Evolutionary conservation across 1,284 basidiomycete species (phyloP).

Genomic region (Ganoderma meredithae): DNA sequence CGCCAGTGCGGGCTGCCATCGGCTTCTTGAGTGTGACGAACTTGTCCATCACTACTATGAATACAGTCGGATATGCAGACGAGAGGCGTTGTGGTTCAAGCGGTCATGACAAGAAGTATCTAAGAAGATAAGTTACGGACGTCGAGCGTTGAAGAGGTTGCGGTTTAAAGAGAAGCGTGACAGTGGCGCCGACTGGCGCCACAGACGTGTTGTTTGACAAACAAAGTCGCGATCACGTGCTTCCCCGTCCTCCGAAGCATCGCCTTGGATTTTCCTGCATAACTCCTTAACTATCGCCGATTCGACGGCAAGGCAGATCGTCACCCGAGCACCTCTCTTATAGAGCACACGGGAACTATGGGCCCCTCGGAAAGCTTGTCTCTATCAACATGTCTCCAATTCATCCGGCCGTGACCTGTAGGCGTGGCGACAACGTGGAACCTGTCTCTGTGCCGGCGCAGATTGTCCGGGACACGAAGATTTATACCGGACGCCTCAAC

Average conservation of each 20-base stretch:
- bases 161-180: slow-evolving; percentile 14
- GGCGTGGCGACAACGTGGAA: slow-evolving; percentile 29
- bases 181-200: slow-evolving; percentile 17
- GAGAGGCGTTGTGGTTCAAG: slow-evolving; percentile 2
- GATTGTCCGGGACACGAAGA: slow-evolving; percentile 24
- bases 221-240: slow-evolving; percentile 32
- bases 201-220: slow-evolving; percentile 40
- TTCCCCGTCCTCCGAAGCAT: slow-evolving; percentile 36
- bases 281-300: slow-evolving; percentile 13
- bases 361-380: slow-evolving; percentile 22
- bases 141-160: slow-evolving; percentile 3
- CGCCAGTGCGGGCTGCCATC: slow-evolving; percentile 24
- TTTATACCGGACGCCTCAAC: slow-evolving; percentile 21
- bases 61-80: slow-evolving; percentile 13
- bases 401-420: slow-evolving; percentile 22
- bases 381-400: slow-evolving; percentile 20
- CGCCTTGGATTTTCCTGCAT: slow-evolving; percentile 40
- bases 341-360: slow-evolving; percentile 8
- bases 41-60: slow-evolving; percentile 46
- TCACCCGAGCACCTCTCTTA: slow-evolving; percentile 25
- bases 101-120: slow-evolving; percentile 12
- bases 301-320: slow-evolving; percentile 3
- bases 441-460: slow-evolving; percentile 16
- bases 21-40: slow-evolving; percentile 48
- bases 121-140: slow-evolving; percentile 16